Evolutionary conservation across 2,329 filamentous ascomycete species (phyloP).

Genomic region (Aspergillus niger): DNA sequence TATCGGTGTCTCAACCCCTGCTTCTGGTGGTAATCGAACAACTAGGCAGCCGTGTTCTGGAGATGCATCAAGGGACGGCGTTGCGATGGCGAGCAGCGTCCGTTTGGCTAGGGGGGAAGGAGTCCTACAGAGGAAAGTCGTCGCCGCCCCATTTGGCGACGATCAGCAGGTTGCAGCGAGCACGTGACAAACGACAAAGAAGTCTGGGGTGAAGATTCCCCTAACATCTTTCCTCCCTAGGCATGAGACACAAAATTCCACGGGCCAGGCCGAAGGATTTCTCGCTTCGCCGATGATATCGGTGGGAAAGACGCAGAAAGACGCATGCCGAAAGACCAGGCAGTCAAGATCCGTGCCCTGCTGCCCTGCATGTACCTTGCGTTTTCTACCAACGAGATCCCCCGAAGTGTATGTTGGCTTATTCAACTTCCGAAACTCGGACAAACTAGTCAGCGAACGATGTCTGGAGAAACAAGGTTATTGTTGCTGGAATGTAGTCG

Average conservation of each 20-base stretch:
- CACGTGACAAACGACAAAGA: background rate
- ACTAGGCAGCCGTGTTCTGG: slow-evolving; percentile 7
- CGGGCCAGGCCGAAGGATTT: slow-evolving; percentile 10
- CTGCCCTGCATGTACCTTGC: slow-evolving; percentile 4
- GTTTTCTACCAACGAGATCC: background rate
- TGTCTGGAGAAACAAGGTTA: slow-evolving; percentile 1
- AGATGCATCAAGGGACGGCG: background rate
- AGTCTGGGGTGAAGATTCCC: background rate
- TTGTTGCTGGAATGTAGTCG: background rate
- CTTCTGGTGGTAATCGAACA: background rate
- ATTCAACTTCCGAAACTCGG: background rate
- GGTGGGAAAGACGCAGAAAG: background rate
- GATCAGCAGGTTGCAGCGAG: background rate
- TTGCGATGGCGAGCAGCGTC: background rate
- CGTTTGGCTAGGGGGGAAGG: background rate
- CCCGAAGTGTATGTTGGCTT: background rate
- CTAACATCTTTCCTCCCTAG: slow-evolving; percentile 1
- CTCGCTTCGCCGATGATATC: slow-evolving; percentile 4
- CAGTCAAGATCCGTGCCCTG: background rate
- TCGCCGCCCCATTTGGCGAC: slow-evolving; percentile 3
- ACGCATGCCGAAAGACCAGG: slow-evolving; percentile 2
- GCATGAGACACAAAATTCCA: slow-evolving; percentile 11
- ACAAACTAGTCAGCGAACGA: no score
- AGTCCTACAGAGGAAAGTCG: slow-evolving; percentile 11
- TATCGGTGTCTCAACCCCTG: slow-evolving; percentile 8